Evolutionary conservation across 1,284 basidiomycete genomes (phyloP), one percentile per base, ranked within the genome.

Genomic region (Rhodotorula sp.): DNA sequence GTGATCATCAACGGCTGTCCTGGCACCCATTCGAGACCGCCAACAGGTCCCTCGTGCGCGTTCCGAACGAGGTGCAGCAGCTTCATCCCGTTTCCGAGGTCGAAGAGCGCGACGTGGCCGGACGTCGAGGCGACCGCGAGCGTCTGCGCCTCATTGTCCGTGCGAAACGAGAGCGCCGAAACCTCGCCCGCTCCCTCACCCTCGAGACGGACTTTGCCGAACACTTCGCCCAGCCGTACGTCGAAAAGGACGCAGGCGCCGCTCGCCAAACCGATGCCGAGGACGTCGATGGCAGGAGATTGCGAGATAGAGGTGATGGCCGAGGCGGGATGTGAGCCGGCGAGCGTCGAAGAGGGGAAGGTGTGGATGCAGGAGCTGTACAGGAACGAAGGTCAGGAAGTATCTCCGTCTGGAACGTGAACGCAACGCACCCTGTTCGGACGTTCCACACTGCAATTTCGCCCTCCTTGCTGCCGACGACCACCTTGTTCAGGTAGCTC

Each of bases 401-500:
- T n/a, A 27, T 44, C 0, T 19, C 6, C 2, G 24, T 2, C 27
- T 24, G 6, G n/a, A n/a, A 57, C n/a, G n/a, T n/a, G 39, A 24
- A 36, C 46, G 22, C 9, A 34, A 84, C 88, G 74, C 74, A 92
- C 90, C 87, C 85, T 10, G 92, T 89, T 19, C 87, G 85, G 70
- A 94, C 88, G 80, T 99, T 99, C 92, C 93, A 99, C n/a, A 99
- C 81, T 73, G 95, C 90, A 76, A 99, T 81, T 62, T 84, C 83
- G 17, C 96, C 96, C 79, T 94, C 85, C 67, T 83, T 85, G 74
- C 91, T 91, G 2, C 89, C 89, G 15, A 99, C 86, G 1, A 99
- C 83, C 1, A 99, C 85, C 82, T 99, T 99, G 84, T 99, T 98
- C 64, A 99, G 81, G 81, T 99, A 99, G 7, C 96, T 99, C 1